Percentiles rank a stretch among this genome's conserved stretches.
Conservation (phyloP, 2,329 filamentous ascomycete genomes). For the Parastagonospora avenae region DNA sequence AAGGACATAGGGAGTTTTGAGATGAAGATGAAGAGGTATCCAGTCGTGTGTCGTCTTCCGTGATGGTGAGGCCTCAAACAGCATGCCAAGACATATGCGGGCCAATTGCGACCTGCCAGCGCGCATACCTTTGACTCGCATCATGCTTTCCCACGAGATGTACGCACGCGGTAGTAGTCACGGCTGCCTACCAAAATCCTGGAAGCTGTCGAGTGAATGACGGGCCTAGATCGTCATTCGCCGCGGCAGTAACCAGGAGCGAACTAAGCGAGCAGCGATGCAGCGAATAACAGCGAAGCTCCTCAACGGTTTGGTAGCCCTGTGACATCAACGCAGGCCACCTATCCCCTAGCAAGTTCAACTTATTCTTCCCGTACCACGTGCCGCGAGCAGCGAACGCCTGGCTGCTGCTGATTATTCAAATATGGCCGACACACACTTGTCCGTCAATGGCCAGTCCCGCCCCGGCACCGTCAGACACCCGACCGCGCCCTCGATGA, state of each 20-base stretch:
- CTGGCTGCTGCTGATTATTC: constrained; percentile 21
- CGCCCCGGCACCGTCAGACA: constrained; percentile 45
- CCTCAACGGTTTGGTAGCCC: constrained; percentile 30
- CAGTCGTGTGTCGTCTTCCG: constrained; percentile 6
- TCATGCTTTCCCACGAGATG: constrained; percentile 6
- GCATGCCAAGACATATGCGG: not conserved
- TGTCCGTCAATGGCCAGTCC: constrained; percentile 44
- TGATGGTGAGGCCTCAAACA: not conserved
- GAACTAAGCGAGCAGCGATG: constrained; percentile 37
- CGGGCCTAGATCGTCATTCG: constrained; percentile 33
- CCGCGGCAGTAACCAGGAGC: constrained; percentile 26
- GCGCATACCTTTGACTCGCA: not conserved
- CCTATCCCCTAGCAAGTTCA: constrained; percentile 32
- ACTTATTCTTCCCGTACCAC: constrained; percentile 41
- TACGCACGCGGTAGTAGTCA: constrained; percentile 5
- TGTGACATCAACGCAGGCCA: constrained; percentile 46
- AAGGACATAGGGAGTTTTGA: constrained; percentile 54
- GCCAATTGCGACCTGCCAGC: not conserved
- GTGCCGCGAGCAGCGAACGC: constrained; percentile 33
- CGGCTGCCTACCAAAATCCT: constrained; percentile 1
- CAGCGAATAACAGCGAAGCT: constrained; percentile 34
- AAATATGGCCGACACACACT: constrained; percentile 37
- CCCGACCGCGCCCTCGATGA: constrained; percentile 51
- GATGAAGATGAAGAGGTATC: too few relatives aligned
- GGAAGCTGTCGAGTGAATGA: constrained; percentile 19